These are phyloP conservation scores for Nemania sp. DNA, from an alignment of 2,329 filamentous ascomycete species.

Conservation along the genomic window DNA sequence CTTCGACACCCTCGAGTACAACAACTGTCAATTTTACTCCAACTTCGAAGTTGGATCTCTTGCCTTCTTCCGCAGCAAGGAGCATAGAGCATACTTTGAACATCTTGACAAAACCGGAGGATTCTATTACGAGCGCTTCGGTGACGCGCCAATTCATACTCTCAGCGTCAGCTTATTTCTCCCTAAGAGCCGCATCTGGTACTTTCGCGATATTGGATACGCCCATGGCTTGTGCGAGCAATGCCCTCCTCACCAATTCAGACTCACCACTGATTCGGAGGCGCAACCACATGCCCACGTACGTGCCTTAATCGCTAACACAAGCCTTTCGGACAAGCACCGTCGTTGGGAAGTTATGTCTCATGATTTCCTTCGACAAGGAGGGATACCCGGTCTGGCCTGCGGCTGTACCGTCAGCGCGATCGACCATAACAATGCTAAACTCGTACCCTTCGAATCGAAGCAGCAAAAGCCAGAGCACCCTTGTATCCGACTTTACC, in stretches of 20 bases:
- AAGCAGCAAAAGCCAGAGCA: slow-evolving; percentile 60
- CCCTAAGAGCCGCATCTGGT: slow-evolving; percentile 63
- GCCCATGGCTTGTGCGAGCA: slow-evolving; percentile 59
- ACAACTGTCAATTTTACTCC: slow-evolving; percentile 63
- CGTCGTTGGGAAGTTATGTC: slow-evolving; percentile 55
- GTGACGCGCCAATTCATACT: slow-evolving; percentile 65
- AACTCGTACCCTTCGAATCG: slow-evolving; percentile 60
- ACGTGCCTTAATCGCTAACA: slow-evolving; percentile 31
- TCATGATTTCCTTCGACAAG: slow-evolving; percentile 55
- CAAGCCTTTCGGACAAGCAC: slow-evolving; percentile 50
- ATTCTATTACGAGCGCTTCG: slow-evolving; percentile 61
- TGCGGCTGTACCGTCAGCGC: slow-evolving; percentile 59
- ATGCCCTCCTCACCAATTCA: slow-evolving; percentile 49
- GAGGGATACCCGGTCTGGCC: slow-evolving; percentile 46
- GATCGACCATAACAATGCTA: slow-evolving; percentile 60
- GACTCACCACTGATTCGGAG: slow-evolving; percentile 38
- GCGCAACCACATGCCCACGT: slow-evolving; percentile 27
- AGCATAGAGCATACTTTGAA: slow-evolving; percentile 62
- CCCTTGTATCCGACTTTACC: slow-evolving; percentile 60
- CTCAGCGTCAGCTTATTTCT: slow-evolving; percentile 66
- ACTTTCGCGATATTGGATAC: slow-evolving; percentile 61
- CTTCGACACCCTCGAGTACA: slow-evolving; percentile 56
- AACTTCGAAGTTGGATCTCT: slow-evolving; percentile 67
- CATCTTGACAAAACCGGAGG: slow-evolving; percentile 62
- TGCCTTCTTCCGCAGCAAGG: slow-evolving; percentile 62